These are phyloP conservation scores for Aspergillus oerlinghausenensis DNA, from an alignment of 2,329 filamentous ascomycete species.

Conservation along the genomic window DNA sequence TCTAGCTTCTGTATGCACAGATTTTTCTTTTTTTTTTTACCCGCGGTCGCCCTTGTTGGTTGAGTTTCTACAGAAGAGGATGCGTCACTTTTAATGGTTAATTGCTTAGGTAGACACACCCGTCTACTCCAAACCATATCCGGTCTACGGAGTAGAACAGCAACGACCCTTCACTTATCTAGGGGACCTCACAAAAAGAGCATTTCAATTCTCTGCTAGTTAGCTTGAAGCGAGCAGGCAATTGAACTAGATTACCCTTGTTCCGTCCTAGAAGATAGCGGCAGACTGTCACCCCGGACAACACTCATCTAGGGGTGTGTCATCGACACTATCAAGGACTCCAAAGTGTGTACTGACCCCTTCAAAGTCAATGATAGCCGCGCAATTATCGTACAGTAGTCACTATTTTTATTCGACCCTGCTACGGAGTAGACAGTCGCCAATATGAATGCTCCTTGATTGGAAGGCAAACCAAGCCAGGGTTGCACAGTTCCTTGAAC, in stretches of 20 bases:
- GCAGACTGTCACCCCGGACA: neutral
- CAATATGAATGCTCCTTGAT: neutral
- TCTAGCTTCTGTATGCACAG: neutral
- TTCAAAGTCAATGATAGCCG: neutral
- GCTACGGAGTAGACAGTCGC: neutral
- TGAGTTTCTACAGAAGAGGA: neutral
- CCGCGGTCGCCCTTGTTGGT: neutral
- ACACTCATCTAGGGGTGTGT: neutral
- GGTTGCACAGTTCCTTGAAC: constrained; percentile 8
- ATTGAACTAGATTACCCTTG: neutral
- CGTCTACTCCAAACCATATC: too few species aligned
- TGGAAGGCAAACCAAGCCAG: neutral
- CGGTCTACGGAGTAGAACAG: too few species aligned
- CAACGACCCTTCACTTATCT: neutral
- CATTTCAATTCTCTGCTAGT: neutral
- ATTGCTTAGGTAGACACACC: too few species aligned
- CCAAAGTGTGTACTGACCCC: neutral
- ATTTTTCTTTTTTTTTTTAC: neutral
- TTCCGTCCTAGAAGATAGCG: neutral
- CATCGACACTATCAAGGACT: neutral
- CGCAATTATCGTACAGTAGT: neutral
- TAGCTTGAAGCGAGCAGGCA: neutral
- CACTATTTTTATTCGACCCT: neutral
- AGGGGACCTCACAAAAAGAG: neutral
- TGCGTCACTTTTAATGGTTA: neutral